A percentile compares a stretch with the other conserved stretches of the same genome.
phyloP scores from a whole-genome alignment of 768 basidiomycete genomes.

The Porphyrellus cyaneotinctus region DNA sequence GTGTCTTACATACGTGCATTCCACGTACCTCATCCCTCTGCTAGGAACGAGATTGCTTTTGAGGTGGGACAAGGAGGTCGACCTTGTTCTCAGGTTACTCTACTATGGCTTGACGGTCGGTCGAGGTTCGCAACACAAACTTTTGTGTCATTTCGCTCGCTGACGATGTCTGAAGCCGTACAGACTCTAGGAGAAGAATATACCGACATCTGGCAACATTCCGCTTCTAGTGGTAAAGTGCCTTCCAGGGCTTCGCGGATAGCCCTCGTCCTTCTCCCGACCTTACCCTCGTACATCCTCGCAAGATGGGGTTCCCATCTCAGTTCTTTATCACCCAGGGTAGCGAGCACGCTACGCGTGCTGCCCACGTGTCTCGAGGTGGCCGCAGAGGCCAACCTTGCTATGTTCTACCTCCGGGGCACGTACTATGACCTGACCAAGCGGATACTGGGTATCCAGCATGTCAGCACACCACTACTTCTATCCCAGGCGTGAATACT shows the following conservation, averaged over 20 bases:
- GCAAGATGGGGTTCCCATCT: slow-evolving; percentile 45
- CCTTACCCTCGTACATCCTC: slow-evolving; percentile 60
- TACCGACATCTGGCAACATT: slow-evolving; percentile 77
- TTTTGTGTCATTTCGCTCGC: not conserved
- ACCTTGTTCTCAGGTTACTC: slow-evolving; percentile 58
- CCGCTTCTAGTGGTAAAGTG: slow-evolving; percentile 35
- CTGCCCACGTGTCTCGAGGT: slow-evolving; percentile 55
- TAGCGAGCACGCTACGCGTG: slow-evolving; percentile 29
- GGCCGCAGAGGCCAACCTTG: slow-evolving; percentile 68
- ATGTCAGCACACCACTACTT: slow-evolving; percentile 42
- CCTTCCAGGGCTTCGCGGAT: slow-evolving; percentile 46
- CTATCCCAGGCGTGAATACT: not conserved
- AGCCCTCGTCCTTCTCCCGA: slow-evolving; percentile 60
- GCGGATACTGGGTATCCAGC: slow-evolving; percentile 61
- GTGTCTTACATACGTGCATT: slow-evolving; percentile 15
- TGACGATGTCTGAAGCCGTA: slow-evolving; percentile 43
- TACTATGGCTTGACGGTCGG: slow-evolving; percentile 77
- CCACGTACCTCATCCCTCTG: slow-evolving; percentile 8
- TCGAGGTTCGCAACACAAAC: slow-evolving; percentile 46
- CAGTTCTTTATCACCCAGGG: slow-evolving; percentile 30
- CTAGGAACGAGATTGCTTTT: slow-evolving; percentile 77
- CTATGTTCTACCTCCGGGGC: slow-evolving; percentile 75
- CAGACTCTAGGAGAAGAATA: slow-evolving; percentile 93
- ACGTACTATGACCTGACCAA: slow-evolving; percentile 73
- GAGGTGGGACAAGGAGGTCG: slow-evolving; percentile 79